Base-by-base conservation (phyloP, 2,329 filamentous ascomycete species). In the Huntiella decipiens region DNA sequence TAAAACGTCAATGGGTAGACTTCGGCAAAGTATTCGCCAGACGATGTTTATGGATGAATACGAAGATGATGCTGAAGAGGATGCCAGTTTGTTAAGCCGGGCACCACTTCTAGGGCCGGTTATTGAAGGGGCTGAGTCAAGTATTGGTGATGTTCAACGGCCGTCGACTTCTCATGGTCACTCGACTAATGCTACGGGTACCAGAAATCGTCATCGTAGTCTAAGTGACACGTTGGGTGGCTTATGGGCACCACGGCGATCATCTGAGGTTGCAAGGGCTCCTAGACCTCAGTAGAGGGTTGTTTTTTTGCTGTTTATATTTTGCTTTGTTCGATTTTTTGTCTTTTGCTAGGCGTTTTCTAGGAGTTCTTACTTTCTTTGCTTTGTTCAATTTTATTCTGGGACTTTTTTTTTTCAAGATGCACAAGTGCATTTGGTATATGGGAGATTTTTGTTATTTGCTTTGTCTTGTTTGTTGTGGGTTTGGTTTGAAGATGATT, bases 1-100 rank as follows among this genome's bases (percentile, higher is more conserved):
- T 36, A 64, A 60, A 46, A 63, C 65, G 7, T 68, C 67, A 6
- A 58, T 66, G 41, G 60, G 65, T 40, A 64, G 69, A 10, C 61
- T 67, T 45, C 63, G 68, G 40, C 66, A 66, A 6, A 66, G 65
- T 43, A 64, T 75, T 28, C 61, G 70, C 41, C 65, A 70, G 10
- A 73, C 71, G 45, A 58, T 75, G 33, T 75, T 71, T 55, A 67
- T 73, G 50, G 60, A 67, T 38, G 63, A 69, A 38, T 62, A 63
- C 13, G 61, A 62, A 15, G 61, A 65, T 28, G 56, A 56, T 45
- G 53, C 57, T 16, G 28, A 15, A 7, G 43, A 38, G 12, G 35
- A 37, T 11, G 31, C 36, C 37, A 36, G 45, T n/a, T 28, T 49
- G 28, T 36, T 44, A 7, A 44, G 42, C 40, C 46, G 41, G 10